Evolutionary conservation across 331 rosid species (phyloP).

Genomic region (Quercus lobata): DNA sequence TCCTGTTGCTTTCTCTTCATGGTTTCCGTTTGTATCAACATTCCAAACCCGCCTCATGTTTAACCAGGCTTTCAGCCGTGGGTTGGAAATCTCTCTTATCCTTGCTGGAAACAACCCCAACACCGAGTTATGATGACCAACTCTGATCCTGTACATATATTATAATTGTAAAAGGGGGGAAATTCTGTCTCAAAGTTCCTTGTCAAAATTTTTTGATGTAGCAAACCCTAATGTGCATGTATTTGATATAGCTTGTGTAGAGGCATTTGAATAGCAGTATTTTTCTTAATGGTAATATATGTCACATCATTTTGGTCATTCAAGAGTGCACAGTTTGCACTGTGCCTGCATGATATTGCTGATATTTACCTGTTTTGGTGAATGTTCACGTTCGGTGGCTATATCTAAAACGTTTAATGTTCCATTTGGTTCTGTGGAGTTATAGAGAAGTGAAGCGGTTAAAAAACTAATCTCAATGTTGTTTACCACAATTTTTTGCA

Average conservation of each 20-base stretch:
- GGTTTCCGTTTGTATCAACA: conserved; percentile 95
- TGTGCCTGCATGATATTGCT: too few relatives aligned
- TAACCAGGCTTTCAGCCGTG: conserved; percentile 96
- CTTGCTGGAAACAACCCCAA: conserved; percentile 93
- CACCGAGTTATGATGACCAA: conserved; percentile 35
- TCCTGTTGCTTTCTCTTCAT: conserved; percentile 74
- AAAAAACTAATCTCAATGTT: too few relatives aligned
- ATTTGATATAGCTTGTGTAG: background rate
- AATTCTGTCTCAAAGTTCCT: background rate
- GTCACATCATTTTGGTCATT: background rate
- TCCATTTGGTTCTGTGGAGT: too few relatives aligned
- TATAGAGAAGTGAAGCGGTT: too few relatives aligned
- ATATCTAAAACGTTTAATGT: too few relatives aligned
- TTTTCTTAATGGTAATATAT: background rate
- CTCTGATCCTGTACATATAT: background rate
- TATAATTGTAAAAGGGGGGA: background rate
- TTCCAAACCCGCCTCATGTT: conserved; percentile 97
- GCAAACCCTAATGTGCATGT: background rate
- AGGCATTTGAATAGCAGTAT: background rate
- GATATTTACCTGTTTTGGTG: too few relatives aligned
- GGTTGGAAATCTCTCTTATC: conserved; percentile 83
- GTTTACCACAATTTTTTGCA: too few relatives aligned
- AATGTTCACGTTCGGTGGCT: too few relatives aligned
- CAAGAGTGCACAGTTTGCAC: background rate
- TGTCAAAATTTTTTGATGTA: background rate